Evolutionary conservation across 805 yeast species (phyloP).

Genomic region (Metschnikowia lachancei): DNA sequence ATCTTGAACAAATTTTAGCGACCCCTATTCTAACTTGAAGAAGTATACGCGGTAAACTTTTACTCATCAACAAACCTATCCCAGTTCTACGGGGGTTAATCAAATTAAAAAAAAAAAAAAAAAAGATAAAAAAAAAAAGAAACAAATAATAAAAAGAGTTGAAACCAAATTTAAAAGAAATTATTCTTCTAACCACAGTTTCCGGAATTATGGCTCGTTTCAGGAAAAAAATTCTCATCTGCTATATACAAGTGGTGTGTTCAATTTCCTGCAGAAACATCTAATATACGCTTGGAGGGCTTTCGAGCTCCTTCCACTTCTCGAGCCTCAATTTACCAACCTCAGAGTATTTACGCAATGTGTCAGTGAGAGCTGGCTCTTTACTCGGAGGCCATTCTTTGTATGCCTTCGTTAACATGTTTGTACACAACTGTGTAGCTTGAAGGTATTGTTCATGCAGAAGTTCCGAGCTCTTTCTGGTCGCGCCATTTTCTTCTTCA

Average conservation of each 20-base stretch:
- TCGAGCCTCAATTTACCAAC: constrained; percentile 28
- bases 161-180: no score
- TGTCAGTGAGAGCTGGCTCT: constrained; percentile 10
- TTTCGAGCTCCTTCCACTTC: constrained; percentile 27
- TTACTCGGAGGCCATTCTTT: constrained; percentile 9
- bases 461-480: not conserved
- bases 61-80: no score
- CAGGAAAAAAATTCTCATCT: not conserved
- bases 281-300: constrained; percentile 20
- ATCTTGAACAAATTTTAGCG: no score
- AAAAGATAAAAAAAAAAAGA: no score
- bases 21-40: no score
- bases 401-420: constrained; percentile 16
- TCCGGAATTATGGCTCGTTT: not conserved
- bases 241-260: constrained; percentile 2
- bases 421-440: constrained; percentile 12
- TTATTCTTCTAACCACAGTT: not conserved
- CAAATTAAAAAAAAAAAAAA: no score
- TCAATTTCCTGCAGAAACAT: constrained; percentile 1
- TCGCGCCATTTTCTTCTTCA: not conserved
- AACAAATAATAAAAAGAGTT: no score
- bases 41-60: no score
- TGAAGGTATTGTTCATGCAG: constrained; percentile 15
- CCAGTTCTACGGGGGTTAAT: no score
- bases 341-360: constrained; percentile 25